Evolutionary conservation across 2,329 filamentous ascomycete species (phyloP).

Genomic region (Sporothrix phasma): DNA sequence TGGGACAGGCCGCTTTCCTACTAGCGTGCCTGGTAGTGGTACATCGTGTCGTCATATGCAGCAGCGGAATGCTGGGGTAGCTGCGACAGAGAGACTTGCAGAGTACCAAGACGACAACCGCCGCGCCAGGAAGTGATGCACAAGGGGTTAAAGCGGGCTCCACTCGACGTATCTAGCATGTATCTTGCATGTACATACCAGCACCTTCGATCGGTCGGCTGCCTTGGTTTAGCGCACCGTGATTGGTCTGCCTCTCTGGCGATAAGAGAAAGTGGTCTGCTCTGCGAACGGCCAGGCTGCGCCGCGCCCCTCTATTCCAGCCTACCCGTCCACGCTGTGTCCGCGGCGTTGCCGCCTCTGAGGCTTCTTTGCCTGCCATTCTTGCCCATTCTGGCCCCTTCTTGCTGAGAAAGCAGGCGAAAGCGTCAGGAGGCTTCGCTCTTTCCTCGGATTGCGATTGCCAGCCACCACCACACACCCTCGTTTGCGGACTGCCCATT

Average conservation of each 20-base stretch:
- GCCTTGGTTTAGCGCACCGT: not conserved
- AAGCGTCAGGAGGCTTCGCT: constrained; percentile 11
- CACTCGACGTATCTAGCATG: no score
- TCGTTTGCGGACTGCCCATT: constrained; percentile 12
- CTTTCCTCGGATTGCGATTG: constrained; percentile 1
- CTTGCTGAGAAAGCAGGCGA: constrained; percentile 15
- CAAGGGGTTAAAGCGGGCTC: not conserved
- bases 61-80: constrained; percentile 6
- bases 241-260: constrained; percentile 10
- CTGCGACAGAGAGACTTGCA: constrained; percentile 8
- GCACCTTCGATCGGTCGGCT: constrained; percentile 15
- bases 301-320: constrained; percentile 16
- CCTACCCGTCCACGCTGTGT: not conserved
- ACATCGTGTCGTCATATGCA: constrained; percentile 14
- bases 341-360: not conserved
- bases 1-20: not conserved
- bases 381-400: no score
- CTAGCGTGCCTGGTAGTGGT: constrained; percentile 10
- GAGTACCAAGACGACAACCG: not conserved
- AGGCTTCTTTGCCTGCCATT: not conserved
- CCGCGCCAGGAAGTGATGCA: constrained; percentile 12
- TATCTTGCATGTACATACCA: no score
- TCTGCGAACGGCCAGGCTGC: not conserved
- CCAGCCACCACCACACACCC: constrained; percentile 4
- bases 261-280: not conserved